Base-by-base conservation (phyloP, 176 grass and related monocot species). In the Carex pumila region DNA sequence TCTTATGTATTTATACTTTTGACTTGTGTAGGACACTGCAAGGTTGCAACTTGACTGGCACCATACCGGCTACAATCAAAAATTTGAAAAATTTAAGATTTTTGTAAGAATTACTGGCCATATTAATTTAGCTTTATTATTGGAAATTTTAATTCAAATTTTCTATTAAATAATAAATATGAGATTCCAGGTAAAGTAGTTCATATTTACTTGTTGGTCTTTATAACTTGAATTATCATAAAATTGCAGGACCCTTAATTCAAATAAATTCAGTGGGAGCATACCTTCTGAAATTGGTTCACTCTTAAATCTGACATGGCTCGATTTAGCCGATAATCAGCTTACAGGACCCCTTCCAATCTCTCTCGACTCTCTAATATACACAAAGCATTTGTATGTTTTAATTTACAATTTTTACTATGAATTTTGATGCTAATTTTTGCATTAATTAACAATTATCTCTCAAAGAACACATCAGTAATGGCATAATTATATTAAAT, bases 281-380 rank as follows among this genome's bases (percentile, higher is more conserved):
- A 89, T 98, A 81, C 95, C 95, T 65, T 47, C 84, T 63, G 50
- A 86, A 76, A 56, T 98, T 43, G 95, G 95, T 57, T 60, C 69
- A 22, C 90, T 98, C 57, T 89, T 87, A 17, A 88, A 90, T 43
- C 87, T 98, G 41, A 34, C 75, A 14, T 98, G 95, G 95, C 76
- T 98, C 43, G 95, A 98, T 61, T 29, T 98, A 88, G 94, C 95
- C 0, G 82, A 47, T 14, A 98, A 98, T 87, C 84, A 91, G 69
- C 73, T 98, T 72, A 88, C 89, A 52, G 95, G 95, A 36, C 53
- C 88, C 53, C 76, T 98, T 59, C 95, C 95, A n/a, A 66, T 98
- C 75, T 52, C 95, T 49, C 79, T 98, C 55, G 88, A 94, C 78
- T 84, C 11, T 80, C 95, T 98, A 45, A 25, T 89, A 65, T 79